phyloP scores from a whole-genome alignment of 148 eudicot species.

The Spergularia marina region DNA sequence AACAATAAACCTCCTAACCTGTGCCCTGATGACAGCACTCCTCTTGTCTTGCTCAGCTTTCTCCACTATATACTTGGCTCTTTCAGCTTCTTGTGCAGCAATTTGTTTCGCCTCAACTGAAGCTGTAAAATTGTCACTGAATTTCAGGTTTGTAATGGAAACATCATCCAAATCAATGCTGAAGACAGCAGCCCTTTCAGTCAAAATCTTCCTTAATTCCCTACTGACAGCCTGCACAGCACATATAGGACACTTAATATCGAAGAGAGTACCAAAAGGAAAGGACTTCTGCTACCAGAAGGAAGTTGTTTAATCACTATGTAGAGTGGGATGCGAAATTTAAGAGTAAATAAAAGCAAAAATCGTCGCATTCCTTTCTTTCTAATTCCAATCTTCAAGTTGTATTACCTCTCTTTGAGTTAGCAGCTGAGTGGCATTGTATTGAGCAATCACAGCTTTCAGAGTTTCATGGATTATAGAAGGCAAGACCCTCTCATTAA shows the following conservation, averaged over 20 bases:
- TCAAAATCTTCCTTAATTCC: constrained; percentile 56
- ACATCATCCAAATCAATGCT: constrained; percentile 77
- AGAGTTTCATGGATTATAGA: constrained; percentile 83
- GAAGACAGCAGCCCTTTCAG: constrained; percentile 67
- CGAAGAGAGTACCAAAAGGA: too few relatives aligned
- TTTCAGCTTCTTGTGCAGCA: constrained; percentile 86
- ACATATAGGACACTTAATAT: not conserved
- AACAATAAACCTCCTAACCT: constrained; percentile 30
- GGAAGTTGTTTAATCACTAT: too few relatives aligned
- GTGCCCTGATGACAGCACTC: constrained; percentile 75
- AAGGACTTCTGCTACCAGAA: too few relatives aligned
- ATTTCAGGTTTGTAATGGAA: constrained; percentile 66
- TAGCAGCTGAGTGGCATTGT: constrained; percentile 78
- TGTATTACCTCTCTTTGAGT: constrained; percentile 74
- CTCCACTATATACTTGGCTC: constrained; percentile 76
- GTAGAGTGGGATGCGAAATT: not conserved
- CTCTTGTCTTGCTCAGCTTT: constrained; percentile 84
- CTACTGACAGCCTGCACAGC: constrained; percentile 59
- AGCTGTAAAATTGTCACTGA: constrained; percentile 64
- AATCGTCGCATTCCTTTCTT: not conserved
- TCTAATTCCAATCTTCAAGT: too few relatives aligned
- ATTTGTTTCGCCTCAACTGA: constrained; percentile 89
- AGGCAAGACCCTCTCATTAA: constrained; percentile 78
- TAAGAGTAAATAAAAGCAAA: not conserved
- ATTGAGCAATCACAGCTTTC: constrained; percentile 83